Conservation (phyloP, 257 asterid species). For the Gardenia jasminoides region DNA sequence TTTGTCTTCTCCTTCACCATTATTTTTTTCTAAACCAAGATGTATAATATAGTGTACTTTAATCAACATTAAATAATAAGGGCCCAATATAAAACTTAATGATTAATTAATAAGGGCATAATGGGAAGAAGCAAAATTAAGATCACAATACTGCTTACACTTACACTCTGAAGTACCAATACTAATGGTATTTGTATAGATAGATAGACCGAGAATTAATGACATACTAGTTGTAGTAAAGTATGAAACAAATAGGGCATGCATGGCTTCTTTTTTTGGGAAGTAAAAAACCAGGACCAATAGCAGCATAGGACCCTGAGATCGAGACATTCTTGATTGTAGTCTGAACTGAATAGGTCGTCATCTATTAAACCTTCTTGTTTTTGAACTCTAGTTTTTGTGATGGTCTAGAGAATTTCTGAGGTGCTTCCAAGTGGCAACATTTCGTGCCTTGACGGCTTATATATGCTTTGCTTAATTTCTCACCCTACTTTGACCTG, state of each 20-base stretch:
- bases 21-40: too few species aligned
- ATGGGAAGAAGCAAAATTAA: too few species aligned
- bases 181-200: too few species aligned
- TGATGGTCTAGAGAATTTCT: conserved; percentile 24
- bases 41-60: too few species aligned
- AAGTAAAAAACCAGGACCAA: conserved; percentile 6
- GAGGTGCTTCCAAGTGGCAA: conserved; percentile 64
- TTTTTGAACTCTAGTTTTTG: conserved; percentile 24
- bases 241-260: not conserved
- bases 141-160: too few species aligned
- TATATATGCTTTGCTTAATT: not conserved
- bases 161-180: too few species aligned
- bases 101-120: too few species aligned
- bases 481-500: conserved; percentile 11
- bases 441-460: conserved; percentile 20
- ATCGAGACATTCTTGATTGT: not conserved
- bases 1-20: too few species aligned
- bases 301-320: conserved; percentile 27
- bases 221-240: not conserved
- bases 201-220: too few species aligned
- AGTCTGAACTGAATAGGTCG: not conserved
- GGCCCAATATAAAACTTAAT: too few species aligned
- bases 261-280: conserved; percentile 3
- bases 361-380: not conserved
- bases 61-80: too few species aligned